Conservation (phyloP, 805 yeast genomes). For the Peterozyma toletana region DNA sequence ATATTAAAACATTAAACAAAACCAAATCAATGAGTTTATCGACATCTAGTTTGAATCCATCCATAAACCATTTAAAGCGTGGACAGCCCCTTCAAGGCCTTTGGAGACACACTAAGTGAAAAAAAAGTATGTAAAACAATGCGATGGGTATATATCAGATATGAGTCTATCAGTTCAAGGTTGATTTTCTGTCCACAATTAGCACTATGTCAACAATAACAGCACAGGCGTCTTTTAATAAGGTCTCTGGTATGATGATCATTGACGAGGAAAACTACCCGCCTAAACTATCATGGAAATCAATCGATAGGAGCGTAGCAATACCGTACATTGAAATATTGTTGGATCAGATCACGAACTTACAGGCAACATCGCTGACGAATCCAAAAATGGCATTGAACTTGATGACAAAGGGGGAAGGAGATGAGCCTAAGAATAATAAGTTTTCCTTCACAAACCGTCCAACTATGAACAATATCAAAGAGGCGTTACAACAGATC, state of each 20-base stretch:
- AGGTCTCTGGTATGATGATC: constrained; percentile 48
- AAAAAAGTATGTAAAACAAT: too few species aligned
- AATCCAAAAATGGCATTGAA: constrained; percentile 63
- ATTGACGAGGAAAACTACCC: constrained; percentile 51
- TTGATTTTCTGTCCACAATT: background rate
- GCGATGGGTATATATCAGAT: too few species aligned
- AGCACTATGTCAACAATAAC: constrained; percentile 12
- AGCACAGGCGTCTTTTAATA: constrained; percentile 50
- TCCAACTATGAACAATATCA: constrained; percentile 69
- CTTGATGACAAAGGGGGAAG: constrained; percentile 37
- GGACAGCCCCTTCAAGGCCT: too few species aligned
- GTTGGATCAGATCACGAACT: constrained; percentile 34
- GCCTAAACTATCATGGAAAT: constrained; percentile 48
- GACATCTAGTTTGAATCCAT: too few species aligned
- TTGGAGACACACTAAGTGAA: too few species aligned
- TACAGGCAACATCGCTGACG: constrained; percentile 66
- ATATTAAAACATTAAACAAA: too few species aligned
- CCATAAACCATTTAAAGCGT: too few species aligned
- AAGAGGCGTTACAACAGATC: constrained; percentile 58
- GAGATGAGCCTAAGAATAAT: constrained; percentile 21
- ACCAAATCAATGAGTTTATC: too few species aligned
- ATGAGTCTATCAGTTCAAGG: too few species aligned
- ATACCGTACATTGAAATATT: constrained; percentile 31
- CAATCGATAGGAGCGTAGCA: constrained; percentile 38
- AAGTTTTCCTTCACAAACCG: constrained; percentile 64